Percentiles rank a stretch among this genome's conserved stretches.
phyloP scores from a whole-genome alignment of 2,329 filamentous ascomycete species.

The Calonectria fujianensis region DNA sequence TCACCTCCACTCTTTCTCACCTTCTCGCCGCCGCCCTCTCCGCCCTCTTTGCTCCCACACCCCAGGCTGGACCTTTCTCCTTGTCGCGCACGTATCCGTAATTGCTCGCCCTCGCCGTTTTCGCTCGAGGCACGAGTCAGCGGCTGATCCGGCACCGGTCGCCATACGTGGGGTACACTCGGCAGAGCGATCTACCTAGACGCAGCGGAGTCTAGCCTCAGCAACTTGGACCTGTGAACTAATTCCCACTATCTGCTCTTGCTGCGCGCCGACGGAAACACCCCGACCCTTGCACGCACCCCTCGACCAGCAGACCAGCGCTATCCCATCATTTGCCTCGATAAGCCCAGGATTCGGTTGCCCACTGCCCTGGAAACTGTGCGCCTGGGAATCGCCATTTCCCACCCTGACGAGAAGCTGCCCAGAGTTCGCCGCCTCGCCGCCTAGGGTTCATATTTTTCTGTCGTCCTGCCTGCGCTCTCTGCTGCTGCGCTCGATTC shows the following conservation, averaged over 20 bases:
- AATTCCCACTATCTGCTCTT: constrained; percentile 48
- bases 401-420: constrained; percentile 41
- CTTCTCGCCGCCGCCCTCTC: constrained; percentile 33
- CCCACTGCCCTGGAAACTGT: constrained; percentile 51
- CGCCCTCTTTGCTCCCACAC: constrained; percentile 41
- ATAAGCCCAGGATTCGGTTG: constrained; percentile 56
- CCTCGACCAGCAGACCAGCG: constrained; percentile 46
- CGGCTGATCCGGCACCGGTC: constrained; percentile 58
- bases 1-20: constrained; percentile 36
- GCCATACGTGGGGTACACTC: constrained; percentile 55
- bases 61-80: constrained; percentile 44
- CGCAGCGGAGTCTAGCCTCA: constrained; percentile 42
- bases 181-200: constrained; percentile 55
- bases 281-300: constrained; percentile 58
- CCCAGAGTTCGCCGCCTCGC: constrained; percentile 32
- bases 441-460: constrained; percentile 27
- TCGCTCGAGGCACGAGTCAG: constrained; percentile 57
- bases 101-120: constrained; percentile 53
- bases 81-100: constrained; percentile 44
- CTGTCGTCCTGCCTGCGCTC: neutral
- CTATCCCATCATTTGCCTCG: constrained; percentile 54
- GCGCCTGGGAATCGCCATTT: constrained; percentile 47
- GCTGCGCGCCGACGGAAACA: constrained; percentile 58
- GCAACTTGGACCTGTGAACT: constrained; percentile 51
- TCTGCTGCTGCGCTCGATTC: constrained; percentile 25